These are phyloP conservation scores for Verbena officinalis DNA, from an alignment of 257 asterid species.

Conservation along the genomic window DNA sequence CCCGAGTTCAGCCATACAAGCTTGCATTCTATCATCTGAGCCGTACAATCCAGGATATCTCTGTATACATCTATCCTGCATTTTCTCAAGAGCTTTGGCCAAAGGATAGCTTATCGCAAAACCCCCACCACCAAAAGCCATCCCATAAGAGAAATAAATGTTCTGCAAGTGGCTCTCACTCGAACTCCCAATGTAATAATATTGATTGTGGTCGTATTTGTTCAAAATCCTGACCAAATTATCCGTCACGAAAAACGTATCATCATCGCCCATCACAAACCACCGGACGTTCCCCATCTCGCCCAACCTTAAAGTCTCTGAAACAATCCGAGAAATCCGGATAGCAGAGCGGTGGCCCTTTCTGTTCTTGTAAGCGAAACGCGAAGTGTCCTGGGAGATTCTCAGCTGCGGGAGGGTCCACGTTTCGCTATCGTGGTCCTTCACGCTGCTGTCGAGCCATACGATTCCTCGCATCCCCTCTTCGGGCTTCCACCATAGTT, in stretches of 20 bases:
- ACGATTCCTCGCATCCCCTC: slow-evolving; percentile 66
- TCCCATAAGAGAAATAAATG: slow-evolving; percentile 67
- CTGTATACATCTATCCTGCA: slow-evolving; percentile 85
- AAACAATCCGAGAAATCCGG: slow-evolving; percentile 76
- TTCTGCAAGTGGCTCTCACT: slow-evolving; percentile 95
- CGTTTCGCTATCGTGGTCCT: slow-evolving; percentile 33
- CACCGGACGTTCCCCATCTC: slow-evolving; percentile 62
- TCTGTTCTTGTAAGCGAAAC: slow-evolving; percentile 55
- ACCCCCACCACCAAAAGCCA: slow-evolving; percentile 97
- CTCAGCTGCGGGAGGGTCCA: slow-evolving; percentile 51
- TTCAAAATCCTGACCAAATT: slow-evolving; percentile 73
- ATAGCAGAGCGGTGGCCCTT: slow-evolving; percentile 83
- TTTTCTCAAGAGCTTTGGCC: slow-evolving; percentile 71
- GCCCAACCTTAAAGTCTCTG: slow-evolving; percentile 67
- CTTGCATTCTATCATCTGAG: slow-evolving; percentile 89
- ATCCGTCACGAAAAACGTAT: slow-evolving; percentile 77
- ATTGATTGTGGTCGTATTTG: slow-evolving; percentile 85
- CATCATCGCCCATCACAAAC: slow-evolving; percentile 97
- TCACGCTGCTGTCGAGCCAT: slow-evolving; percentile 66
- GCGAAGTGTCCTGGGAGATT: slow-evolving; percentile 67
- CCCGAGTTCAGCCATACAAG: slow-evolving; percentile 97
- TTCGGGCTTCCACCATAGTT: slow-evolving; percentile 73
- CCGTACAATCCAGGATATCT: slow-evolving; percentile 85
- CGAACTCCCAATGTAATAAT: slow-evolving; percentile 77
- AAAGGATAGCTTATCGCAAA: slow-evolving; percentile 88